Evolutionary conservation across 202 grass and related monocot genomes (phyloP), one percentile per base, ranked within the genome.

Genomic region (Carex arenaria): DNA sequence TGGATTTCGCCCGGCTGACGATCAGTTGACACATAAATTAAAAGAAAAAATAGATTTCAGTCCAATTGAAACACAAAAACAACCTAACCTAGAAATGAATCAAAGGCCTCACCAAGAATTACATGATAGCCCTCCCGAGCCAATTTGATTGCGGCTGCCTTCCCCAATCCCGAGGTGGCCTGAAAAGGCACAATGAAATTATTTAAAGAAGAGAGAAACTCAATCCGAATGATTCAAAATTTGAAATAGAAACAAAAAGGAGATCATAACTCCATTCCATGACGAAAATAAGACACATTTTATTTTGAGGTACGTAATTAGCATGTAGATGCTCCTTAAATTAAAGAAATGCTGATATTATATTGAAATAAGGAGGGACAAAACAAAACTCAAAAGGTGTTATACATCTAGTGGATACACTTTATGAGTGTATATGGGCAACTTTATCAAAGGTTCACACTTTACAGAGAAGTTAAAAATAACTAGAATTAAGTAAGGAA

Each of bases 161-260:
- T 84, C 0, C 95, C 95, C 80, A 98, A 79, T 34, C 95, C 95
- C 5, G 91, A 98, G 19, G 91, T 95, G 10, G 88, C 92, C 95
- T 98, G 69, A 36, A 56, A 54, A 38, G 52, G n/a, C 10, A 45
- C 11, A 53, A 45, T 15, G 6, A 6, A 75, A 67, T 49, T 20
- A 66, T 17, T 63, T 51, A 7, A 66, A 78, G 15, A 61, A 66
- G 1, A 10, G 18, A 47, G 20, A 11, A 11, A 60, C 23, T 4
- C 22, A 77, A 77, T 54, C 14, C 22, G 8, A 17, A 3, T 43
- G 36, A 19, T 43, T 38, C 22, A 72, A 47, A 64, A 28, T 64
- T 64, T 64, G 23, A 64, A 64, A 30, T 11, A 64, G 8, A 19
- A 64, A 28, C 22, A 12, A 23, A 64, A 20, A 4, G 28, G 12